A percentile compares a stretch with the other conserved stretches of the same genome.
phyloP scores from a whole-genome alignment of 345 rosid species.

The Boechera retrofracta region DNA sequence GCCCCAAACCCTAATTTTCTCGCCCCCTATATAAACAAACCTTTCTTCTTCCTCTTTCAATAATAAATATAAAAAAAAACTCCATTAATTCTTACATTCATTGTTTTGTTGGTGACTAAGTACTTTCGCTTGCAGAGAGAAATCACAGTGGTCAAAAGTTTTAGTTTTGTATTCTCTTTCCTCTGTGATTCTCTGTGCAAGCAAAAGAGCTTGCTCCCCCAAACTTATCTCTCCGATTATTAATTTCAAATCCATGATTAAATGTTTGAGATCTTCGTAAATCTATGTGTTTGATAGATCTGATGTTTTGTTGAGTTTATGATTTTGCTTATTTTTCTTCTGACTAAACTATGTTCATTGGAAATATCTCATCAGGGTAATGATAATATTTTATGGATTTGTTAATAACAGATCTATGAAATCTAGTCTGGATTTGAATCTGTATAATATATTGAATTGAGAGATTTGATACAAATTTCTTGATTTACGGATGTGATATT shows the following conservation, averaged over 20 bases:
- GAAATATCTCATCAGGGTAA: not conserved
- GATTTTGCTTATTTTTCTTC: not conserved
- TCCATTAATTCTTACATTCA: too few relatives aligned
- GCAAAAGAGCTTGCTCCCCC: conserved; percentile 26
- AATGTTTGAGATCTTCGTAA: not conserved
- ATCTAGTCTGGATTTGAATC: not conserved
- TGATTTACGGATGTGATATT: not conserved
- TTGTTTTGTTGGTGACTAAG: conserved; percentile 23
- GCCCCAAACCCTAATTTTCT: conserved; percentile 16
- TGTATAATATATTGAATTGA: not conserved
- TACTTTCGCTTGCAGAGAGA: conserved; percentile 38
- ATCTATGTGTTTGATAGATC: not conserved
- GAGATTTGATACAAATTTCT: not conserved
- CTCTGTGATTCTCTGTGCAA: conserved; percentile 31
- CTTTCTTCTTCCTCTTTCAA: not conserved
- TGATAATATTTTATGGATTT: not conserved
- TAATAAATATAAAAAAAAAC: too few relatives aligned
- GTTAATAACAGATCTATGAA: not conserved
- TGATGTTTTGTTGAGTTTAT: not conserved
- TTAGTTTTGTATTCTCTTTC: not conserved
- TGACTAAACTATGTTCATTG: too few relatives aligned
- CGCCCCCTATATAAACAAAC: not conserved
- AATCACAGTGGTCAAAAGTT: conserved; percentile 12
- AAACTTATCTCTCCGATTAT: not conserved
- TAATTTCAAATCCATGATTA: not conserved